These are phyloP conservation scores for Candida broadrunensis DNA, from an alignment of 805 yeast species.

Conservation along the genomic window DNA sequence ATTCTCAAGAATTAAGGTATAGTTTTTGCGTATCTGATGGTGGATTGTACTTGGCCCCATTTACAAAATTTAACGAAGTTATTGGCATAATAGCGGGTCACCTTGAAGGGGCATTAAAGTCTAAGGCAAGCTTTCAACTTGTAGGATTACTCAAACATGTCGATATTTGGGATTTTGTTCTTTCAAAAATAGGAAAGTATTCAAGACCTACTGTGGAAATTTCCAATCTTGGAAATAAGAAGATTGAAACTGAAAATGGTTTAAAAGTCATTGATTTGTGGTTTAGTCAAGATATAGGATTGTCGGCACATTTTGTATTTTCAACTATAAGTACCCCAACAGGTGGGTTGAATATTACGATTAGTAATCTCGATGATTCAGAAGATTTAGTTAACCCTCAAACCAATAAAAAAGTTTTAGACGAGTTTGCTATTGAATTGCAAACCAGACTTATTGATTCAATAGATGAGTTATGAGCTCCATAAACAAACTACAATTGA, in stretches of 20 bases:
- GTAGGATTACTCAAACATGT: constrained; percentile 11
- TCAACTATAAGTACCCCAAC: constrained; percentile 10
- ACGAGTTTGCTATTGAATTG: constrained; percentile 4
- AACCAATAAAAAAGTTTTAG: constrained; percentile 4
- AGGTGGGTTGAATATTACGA: constrained; percentile 14
- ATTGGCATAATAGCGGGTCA: background rate
- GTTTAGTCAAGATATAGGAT: constrained; percentile 18
- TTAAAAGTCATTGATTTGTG: constrained; percentile 10
- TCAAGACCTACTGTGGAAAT: constrained; percentile 12
- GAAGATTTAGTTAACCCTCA: constrained; percentile 3
- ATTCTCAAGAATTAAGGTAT: constrained; percentile 4
- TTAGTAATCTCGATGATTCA: constrained; percentile 10
- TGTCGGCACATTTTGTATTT: constrained; percentile 10
- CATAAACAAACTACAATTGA: no score
- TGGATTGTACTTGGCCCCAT: background rate
- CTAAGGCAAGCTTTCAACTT: constrained; percentile 8
- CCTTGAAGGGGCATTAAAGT: no score
- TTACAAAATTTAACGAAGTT: constrained; percentile 7
- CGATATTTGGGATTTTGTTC: constrained; percentile 9
- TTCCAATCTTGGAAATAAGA: constrained; percentile 17
- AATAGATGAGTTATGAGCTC: background rate
- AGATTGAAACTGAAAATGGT: constrained; percentile 3
- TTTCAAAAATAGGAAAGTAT: constrained; percentile 6
- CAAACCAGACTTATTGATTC: constrained; percentile 1
- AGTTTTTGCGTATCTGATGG: constrained; percentile 5